Conservation (phyloP, 2,329 filamentous ascomycete genomes). For the Fulvia fulva region DNA sequence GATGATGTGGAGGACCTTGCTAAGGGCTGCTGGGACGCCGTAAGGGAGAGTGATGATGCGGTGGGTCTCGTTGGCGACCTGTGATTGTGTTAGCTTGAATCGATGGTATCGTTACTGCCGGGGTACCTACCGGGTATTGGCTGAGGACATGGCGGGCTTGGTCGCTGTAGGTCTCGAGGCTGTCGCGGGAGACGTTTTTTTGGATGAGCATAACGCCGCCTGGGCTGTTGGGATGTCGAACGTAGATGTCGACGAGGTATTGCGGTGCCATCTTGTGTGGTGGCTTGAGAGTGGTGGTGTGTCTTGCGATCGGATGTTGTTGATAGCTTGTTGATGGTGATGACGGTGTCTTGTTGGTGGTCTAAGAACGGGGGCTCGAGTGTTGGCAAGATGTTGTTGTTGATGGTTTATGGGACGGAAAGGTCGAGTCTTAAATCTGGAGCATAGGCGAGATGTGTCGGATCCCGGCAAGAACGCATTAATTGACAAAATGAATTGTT, state of each 20-base stretch:
- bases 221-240: background rate
- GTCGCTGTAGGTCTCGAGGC: conserved; percentile 1
- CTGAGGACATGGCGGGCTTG: conserved; percentile 2
- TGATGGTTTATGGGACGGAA: too few relatives aligned
- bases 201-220: background rate
- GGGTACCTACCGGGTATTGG: background rate
- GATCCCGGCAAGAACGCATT: background rate
- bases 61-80: background rate
- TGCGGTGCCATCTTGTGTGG: background rate
- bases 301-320: background rate
- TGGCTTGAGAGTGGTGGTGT: background rate
- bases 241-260: background rate
- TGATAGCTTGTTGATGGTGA: background rate
- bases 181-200: background rate
- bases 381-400: too few relatives aligned
- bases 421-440: background rate
- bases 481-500: background rate
- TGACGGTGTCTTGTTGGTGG: too few relatives aligned
- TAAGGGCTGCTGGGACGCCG: conserved; percentile 5
- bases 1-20: conserved; percentile 7
- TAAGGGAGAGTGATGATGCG: background rate
- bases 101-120: background rate
- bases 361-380: too few relatives aligned
- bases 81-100: background rate
- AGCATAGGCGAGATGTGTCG: background rate